Conservation (phyloP, 371 early-diverging fungal species). For the Haplosporangium sp. region DNA sequence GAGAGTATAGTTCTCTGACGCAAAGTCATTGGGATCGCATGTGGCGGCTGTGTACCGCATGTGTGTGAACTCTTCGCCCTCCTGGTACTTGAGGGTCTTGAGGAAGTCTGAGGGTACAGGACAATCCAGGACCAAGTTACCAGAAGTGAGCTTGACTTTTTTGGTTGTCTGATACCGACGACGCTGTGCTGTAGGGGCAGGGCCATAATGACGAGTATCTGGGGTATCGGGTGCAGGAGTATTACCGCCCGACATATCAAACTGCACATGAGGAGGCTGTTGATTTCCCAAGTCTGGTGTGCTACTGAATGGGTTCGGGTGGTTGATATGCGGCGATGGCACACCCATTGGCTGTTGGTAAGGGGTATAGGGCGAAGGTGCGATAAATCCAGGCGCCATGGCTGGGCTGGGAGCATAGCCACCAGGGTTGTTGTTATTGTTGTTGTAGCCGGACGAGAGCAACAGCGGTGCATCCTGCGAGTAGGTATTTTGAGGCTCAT, state of each 20-base stretch:
- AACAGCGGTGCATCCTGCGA: conserved; percentile 50
- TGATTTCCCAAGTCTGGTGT: conserved; percentile 29
- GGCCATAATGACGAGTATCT: conserved; percentile 52
- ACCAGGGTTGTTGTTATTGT: conserved; percentile 12
- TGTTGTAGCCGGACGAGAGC: conserved; percentile 48
- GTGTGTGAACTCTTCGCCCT: conserved; percentile 66
- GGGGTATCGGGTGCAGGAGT: conserved; percentile 39
- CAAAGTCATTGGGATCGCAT: conserved; percentile 76
- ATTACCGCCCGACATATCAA: conserved; percentile 28
- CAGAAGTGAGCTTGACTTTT: conserved; percentile 60
- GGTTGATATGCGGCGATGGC: conserved; percentile 37
- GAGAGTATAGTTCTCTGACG: conserved; percentile 67
- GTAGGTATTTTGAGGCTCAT: conserved; percentile 36
- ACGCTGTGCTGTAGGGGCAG: conserved; percentile 48
- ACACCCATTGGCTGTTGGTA: conserved; percentile 40
- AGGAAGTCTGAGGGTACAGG: conserved; percentile 65
- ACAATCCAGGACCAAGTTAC: conserved; percentile 67
- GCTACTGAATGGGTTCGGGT: conserved; percentile 40
- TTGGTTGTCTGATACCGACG: conserved; percentile 56
- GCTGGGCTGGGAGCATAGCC: conserved; percentile 47
- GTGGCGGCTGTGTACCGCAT: conserved; percentile 74
- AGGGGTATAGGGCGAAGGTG: conserved; percentile 55
- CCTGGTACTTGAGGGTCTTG: conserved; percentile 55
- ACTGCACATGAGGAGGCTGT: conserved; percentile 29
- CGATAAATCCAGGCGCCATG: conserved; percentile 37